These are phyloP conservation scores for Balakata baccata DNA, from an alignment of 345 rosid species.

Conservation along the genomic window DNA sequence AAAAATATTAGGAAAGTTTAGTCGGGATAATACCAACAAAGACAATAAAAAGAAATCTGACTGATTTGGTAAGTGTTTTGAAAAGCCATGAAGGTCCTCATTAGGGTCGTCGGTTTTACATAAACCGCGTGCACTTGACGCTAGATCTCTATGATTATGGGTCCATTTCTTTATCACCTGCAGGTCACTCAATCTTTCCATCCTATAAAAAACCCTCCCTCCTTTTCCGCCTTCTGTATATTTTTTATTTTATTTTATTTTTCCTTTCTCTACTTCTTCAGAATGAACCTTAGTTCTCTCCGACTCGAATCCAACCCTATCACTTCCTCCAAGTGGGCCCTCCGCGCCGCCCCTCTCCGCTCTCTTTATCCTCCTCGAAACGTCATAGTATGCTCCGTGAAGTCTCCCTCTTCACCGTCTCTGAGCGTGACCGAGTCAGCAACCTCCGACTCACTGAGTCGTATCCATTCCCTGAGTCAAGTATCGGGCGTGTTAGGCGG, in stretches of 20 bases:
- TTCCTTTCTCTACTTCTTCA: neutral
- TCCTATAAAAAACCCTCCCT: neutral
- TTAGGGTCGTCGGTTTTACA: too few relatives aligned
- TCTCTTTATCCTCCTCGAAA: neutral
- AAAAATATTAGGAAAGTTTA: too few relatives aligned
- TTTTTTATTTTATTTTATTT: neutral
- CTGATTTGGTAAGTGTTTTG: too few relatives aligned
- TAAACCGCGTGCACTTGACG: too few relatives aligned
- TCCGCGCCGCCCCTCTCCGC: neutral
- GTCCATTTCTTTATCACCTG: neutral
- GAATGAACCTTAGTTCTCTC: constrained; percentile 4
- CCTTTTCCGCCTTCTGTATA: neutral
- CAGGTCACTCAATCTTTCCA: neutral
- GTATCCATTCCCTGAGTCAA: constrained; percentile 74
- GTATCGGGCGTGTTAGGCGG: constrained; percentile 85
- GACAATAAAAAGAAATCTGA: too few relatives aligned
- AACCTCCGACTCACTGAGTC: constrained; percentile 33
- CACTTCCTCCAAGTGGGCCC: neutral
- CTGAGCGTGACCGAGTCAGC: constrained; percentile 45
- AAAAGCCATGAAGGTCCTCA: too few relatives aligned
- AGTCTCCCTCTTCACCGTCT: constrained; percentile 39
- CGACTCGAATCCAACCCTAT: constrained; percentile 11
- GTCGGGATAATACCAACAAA: too few relatives aligned
- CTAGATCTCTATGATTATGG: too few relatives aligned
- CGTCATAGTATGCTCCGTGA: constrained; percentile 14